Percentiles rank a stretch among this genome's conserved stretches.
phyloP scores from a whole-genome alignment of 2,329 filamentous ascomycete species.

The Aspergillaceae sp. region DNA sequence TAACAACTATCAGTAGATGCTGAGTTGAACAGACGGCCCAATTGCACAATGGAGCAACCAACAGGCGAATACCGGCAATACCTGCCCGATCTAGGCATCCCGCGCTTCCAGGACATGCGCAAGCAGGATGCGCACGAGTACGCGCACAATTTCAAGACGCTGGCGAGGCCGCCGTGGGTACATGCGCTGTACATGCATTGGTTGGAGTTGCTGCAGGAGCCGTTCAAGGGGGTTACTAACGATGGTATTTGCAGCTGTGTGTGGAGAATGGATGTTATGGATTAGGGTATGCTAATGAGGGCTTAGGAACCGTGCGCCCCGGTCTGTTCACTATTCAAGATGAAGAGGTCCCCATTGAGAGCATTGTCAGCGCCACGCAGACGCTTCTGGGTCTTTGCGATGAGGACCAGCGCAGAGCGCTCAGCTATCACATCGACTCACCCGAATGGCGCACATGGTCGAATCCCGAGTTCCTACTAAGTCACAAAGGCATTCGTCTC shows the following conservation, averaged over 20 bases:
- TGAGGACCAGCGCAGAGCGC: slow-evolving; percentile 40
- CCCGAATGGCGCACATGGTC: slow-evolving; percentile 63
- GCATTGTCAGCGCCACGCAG: slow-evolving; percentile 48
- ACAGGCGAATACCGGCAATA: slow-evolving; percentile 47
- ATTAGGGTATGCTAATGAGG: not conserved
- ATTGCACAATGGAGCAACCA: slow-evolving; percentile 9
- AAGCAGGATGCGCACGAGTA: slow-evolving; percentile 57
- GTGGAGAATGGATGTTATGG: not conserved
- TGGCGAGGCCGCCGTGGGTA: slow-evolving; percentile 58
- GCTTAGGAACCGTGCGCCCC: slow-evolving; percentile 39
- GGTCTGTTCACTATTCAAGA: slow-evolving; percentile 54
- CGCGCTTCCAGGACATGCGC: slow-evolving; percentile 56
- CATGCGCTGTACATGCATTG: slow-evolving; percentile 54
- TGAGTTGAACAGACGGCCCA: not conserved
- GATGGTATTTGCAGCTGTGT: slow-evolving; percentile 44
- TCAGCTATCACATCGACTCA: slow-evolving; percentile 57
- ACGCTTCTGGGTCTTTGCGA: slow-evolving; percentile 41
- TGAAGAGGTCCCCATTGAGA: slow-evolving; percentile 52
- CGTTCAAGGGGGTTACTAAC: slow-evolving; percentile 61
- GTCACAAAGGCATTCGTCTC: slow-evolving; percentile 60
- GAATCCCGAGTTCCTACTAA: slow-evolving; percentile 66
- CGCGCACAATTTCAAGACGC: slow-evolving; percentile 50
- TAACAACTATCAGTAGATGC: no score
- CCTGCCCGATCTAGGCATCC: slow-evolving; percentile 53
- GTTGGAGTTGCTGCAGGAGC: slow-evolving; percentile 51